Conservation (phyloP, 1,139 yeast species). For the Wickerhamomyces sp. region DNA sequence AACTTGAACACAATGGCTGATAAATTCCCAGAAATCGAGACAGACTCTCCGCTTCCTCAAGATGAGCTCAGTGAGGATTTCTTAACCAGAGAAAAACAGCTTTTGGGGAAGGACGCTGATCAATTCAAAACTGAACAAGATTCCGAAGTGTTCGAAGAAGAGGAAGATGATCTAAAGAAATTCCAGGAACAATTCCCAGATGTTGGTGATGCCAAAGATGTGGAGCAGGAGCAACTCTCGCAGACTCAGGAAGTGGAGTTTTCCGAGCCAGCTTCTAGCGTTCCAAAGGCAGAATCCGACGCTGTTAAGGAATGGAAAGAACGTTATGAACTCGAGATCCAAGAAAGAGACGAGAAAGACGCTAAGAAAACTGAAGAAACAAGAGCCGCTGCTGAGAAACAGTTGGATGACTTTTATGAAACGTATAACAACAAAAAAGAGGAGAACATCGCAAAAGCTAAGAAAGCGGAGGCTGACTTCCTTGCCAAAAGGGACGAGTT, state of each 20-base stretch:
- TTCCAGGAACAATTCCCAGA: conserved; percentile 68
- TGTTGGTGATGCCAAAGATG: conserved; percentile 31
- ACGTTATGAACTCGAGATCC: conserved; percentile 76
- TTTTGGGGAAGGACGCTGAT: conserved; percentile 62
- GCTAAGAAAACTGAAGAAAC: conserved; percentile 62
- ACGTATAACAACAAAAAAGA: conserved; percentile 86
- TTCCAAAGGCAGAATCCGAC: conserved; percentile 32
- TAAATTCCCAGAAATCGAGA: conserved; percentile 81
- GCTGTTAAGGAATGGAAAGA: conserved; percentile 77
- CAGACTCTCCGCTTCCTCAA: conserved; percentile 32
- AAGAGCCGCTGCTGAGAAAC: conserved; percentile 72
- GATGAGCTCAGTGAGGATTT: conserved; percentile 49
- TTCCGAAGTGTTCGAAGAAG: conserved; percentile 42
- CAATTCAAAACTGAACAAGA: conserved; percentile 73
- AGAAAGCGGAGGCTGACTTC: conserved; percentile 65
- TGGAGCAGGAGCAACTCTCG: conserved; percentile 18
- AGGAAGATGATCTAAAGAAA: conserved; percentile 58
- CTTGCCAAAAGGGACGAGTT: conserved; percentile 75
- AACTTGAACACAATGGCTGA: conserved; percentile 56
- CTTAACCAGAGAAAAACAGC: conserved; percentile 77
- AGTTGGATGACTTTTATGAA: conserved; percentile 91
- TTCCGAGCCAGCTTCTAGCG: conserved; percentile 23
- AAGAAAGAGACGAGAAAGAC: conserved; percentile 74
- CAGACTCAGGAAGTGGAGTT: conserved; percentile 29
- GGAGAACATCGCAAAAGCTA: conserved; percentile 57